Percentiles rank a stretch among this genome's conserved stretches.
phyloP scores from a whole-genome alignment of 805 yeast genomes.

The Hanseniaspora guilliermondii region DNA sequence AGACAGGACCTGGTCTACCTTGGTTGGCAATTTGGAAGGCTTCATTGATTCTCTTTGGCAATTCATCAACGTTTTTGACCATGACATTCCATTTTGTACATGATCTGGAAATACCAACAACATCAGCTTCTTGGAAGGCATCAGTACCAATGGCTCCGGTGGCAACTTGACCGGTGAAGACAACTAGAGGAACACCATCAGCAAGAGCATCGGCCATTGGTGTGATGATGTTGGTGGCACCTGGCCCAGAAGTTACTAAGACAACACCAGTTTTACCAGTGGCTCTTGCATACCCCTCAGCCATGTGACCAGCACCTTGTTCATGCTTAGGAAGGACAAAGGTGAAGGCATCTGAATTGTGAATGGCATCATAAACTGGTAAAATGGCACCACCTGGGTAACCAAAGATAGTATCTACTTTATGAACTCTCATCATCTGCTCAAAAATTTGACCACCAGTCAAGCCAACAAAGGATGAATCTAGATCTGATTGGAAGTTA shows the following conservation, averaged over 20 bases:
- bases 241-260: slow-evolving; percentile 97
- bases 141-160: slow-evolving; percentile 94
- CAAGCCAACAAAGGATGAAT: slow-evolving; percentile 81
- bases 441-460: slow-evolving; percentile 98
- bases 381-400: slow-evolving; percentile 98
- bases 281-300: slow-evolving; percentile 96
- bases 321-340: slow-evolving; percentile 93
- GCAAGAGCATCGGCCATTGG: slow-evolving; percentile 96
- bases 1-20: slow-evolving; percentile 97
- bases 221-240: slow-evolving; percentile 97
- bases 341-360: slow-evolving; percentile 75
- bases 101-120: slow-evolving; percentile 88
- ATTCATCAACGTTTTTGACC: slow-evolving; percentile 89
- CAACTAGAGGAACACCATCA: slow-evolving; percentile 95
- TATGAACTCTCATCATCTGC: slow-evolving; percentile 95
- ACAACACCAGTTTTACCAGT: slow-evolving; percentile 95
- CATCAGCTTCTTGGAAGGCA: slow-evolving; percentile 98
- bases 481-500: slow-evolving; percentile 34
- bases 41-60: slow-evolving; percentile 91
- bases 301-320: slow-evolving; percentile 99
- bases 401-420: slow-evolving; percentile 92
- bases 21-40: slow-evolving; percentile 93
- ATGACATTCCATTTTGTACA: slow-evolving; percentile 99
- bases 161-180: slow-evolving; percentile 94
- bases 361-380: slow-evolving; percentile 95